Evolutionary conservation across 148 eudicot species (phyloP), one percentile per base, ranked within the genome.

Genomic region (Pharnaceum exiguum): DNA sequence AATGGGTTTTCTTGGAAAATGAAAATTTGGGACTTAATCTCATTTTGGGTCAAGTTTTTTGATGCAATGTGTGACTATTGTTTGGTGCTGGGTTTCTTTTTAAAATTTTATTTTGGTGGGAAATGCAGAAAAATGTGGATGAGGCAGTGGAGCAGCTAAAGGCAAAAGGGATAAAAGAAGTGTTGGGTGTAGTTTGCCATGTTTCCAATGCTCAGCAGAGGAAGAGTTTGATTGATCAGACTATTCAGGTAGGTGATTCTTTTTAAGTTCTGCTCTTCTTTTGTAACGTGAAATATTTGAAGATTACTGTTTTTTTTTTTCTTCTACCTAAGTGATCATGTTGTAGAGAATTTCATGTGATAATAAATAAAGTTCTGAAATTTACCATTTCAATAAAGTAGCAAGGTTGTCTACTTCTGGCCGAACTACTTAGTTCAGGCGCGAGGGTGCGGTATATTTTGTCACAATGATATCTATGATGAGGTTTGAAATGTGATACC

Each of bases 181-280:
- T 70, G 22, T 30, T 79, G 30, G 98, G 98, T 54, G 76, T 93
- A 65, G 95, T 83, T 66, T 93, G 98, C 55, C 98, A 93, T 61
- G 98, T 93, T 2, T 79, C 90, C 24, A 83, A 85, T 81, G 86
- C 83, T 11, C 77, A 79, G 51, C 96, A 93, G 3, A 76, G 98
- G 62, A 85, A 81, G 79, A 74, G 78, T 79, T 70, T 93, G 51
- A 75, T 88, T 4, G 81, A 76, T 5, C 73, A 71, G n/a, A 90
- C 97, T 15, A 49, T 90, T 51, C 64, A 81, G 87, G 90, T 87
- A 6, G n/a, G n/a, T n/a, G n/a, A n/a, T n/a, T n/a, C n/a, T n/a
- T n/a, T n/a, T n/a, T n/a, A n/a, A n/a, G n/a, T n/a, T n/a, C n/a
- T n/a, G 5, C 21, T 0, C 24, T 5, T 10, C 30, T 45, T 30